A percentile compares a stretch with the other conserved stretches of the same genome.
phyloP scores from a whole-genome alignment of 2,329 filamentous ascomycete genomes.

The Diaporthe sp. region DNA sequence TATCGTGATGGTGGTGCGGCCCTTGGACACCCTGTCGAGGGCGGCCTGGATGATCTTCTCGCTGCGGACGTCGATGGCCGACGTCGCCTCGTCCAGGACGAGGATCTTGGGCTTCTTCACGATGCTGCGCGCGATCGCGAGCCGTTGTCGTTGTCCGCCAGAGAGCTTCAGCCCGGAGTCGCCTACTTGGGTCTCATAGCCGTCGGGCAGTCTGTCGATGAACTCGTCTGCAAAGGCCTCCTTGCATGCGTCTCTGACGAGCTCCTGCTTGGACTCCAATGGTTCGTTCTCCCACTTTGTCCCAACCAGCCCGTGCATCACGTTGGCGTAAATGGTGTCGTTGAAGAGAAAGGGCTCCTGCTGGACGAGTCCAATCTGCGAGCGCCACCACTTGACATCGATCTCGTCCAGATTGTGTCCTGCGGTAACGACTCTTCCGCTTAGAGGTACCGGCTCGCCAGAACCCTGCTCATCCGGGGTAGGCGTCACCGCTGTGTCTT shows the following conservation, averaged over 20 bases:
- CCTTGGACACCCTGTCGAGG: conserved; percentile 66
- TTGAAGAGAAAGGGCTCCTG: conserved; percentile 61
- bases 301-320: conserved; percentile 63
- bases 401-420: conserved; percentile 68
- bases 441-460: conserved; percentile 55
- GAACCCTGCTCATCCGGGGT: conserved; percentile 48
- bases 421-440: conserved; percentile 34
- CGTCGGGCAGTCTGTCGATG: conserved; percentile 73
- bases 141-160: conserved; percentile 73
- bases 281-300: conserved; percentile 54
- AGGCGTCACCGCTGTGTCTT: background rate
- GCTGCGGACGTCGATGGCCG: conserved; percentile 59
- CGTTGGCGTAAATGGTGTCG: conserved; percentile 66
- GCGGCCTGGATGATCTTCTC: conserved; percentile 67
- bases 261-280: conserved; percentile 60
- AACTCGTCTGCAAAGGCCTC: conserved; percentile 80
- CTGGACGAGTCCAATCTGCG: conserved; percentile 59
- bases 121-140: conserved; percentile 74
- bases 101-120: conserved; percentile 72
- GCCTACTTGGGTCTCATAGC: conserved; percentile 81
- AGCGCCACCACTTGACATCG: conserved; percentile 71
- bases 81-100: conserved; percentile 77
- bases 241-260: conserved; percentile 74
- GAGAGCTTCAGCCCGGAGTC: conserved; percentile 82
- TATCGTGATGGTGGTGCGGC: conserved; percentile 73